These are phyloP conservation scores for Pouteria glomerata DNA, from an alignment of 148 eudicot genomes.

Conservation along the genomic window DNA sequence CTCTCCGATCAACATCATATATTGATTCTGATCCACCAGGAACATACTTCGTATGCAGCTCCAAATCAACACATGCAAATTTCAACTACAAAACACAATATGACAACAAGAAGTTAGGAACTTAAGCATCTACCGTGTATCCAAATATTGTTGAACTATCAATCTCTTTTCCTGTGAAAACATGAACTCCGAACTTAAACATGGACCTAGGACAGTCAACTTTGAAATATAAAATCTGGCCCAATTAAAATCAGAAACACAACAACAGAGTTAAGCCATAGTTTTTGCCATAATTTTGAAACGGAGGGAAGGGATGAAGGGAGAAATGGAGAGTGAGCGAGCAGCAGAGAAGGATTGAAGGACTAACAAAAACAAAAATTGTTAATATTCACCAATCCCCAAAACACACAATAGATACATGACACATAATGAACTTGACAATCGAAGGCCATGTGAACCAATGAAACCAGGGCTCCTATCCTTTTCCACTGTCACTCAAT, in stretches of 20 bases:
- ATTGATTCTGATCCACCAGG: conserved; percentile 89
- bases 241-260: background rate
- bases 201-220: background rate
- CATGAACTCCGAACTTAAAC: background rate
- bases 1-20: conserved; percentile 79
- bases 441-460: background rate
- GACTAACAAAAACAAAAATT: background rate
- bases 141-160: background rate
- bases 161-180: background rate
- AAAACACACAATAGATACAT: background rate
- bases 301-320: background rate
- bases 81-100: conserved; percentile 45
- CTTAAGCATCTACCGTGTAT: background rate
- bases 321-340: background rate
- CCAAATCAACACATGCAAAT: conserved; percentile 82
- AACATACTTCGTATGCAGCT: conserved; percentile 71
- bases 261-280: background rate
- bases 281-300: background rate
- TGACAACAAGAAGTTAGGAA: background rate
- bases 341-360: too few relatives aligned
- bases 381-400: background rate
- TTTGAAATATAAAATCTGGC: background rate
- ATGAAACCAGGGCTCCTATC: background rate
- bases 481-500: background rate
- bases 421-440: background rate